Conservation (phyloP, 495 filamentous ascomycete species). For the Hyphodiscus hymeniophilus region DNA sequence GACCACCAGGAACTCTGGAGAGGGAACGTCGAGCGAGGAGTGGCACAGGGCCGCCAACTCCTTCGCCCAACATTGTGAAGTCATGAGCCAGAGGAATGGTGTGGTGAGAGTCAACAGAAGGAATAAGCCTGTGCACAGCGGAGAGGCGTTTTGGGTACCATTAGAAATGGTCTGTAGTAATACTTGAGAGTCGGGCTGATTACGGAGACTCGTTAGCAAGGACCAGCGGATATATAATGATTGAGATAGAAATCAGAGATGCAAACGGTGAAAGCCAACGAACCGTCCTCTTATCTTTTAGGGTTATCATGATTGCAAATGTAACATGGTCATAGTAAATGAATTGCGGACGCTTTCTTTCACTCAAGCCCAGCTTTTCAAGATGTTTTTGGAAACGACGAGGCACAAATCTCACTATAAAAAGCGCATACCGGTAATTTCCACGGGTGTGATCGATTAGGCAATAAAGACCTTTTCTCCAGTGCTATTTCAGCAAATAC, state of each 20-base stretch:
- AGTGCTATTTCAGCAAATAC: too few species aligned
- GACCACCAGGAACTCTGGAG: slow-evolving; percentile 47
- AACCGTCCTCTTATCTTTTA: too few species aligned
- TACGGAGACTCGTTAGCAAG: background rate
- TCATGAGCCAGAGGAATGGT: background rate
- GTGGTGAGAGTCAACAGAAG: background rate
- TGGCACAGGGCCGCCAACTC: slow-evolving; percentile 53
- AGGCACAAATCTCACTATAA: too few species aligned
- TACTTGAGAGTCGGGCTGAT: background rate
- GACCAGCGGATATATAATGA: slow-evolving; percentile 7
- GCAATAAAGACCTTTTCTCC: too few species aligned
- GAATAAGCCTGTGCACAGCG: background rate
- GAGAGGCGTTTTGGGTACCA: slow-evolving; percentile 8
- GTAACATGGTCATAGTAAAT: too few species aligned
- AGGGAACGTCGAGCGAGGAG: slow-evolving; percentile 59
- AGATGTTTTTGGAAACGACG: too few species aligned
- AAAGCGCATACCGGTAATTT: too few species aligned
- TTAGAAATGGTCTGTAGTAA: slow-evolving; percentile 5
- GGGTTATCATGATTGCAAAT: too few species aligned
- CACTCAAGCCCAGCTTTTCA: too few species aligned
- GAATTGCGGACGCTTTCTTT: too few species aligned
- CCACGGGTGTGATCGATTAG: too few species aligned
- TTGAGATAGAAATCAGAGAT: background rate
- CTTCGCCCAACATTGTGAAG: slow-evolving; percentile 9
- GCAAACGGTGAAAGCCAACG: too few species aligned